Evolutionary conservation across 2,329 filamentous ascomycete species (phyloP).

Genomic region (Stachybotrys chlorohalonatus): DNA sequence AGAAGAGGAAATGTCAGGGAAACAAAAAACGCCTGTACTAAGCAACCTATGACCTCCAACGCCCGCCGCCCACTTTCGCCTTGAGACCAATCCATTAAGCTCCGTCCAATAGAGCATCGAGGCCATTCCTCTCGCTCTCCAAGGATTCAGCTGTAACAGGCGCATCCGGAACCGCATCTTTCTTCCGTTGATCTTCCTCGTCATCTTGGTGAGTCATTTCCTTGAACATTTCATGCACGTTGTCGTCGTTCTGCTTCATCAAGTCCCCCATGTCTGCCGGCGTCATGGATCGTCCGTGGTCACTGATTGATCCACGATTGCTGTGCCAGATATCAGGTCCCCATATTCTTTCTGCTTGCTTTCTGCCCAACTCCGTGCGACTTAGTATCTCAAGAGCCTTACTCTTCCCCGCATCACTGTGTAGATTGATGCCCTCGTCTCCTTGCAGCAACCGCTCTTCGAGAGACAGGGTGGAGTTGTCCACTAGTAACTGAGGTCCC

Average conservation of each 20-base stretch:
- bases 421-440: conserved; percentile 34
- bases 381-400: conserved; percentile 44
- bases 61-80: conserved; percentile 1
- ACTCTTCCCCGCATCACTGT: conserved; percentile 35
- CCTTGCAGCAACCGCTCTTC: conserved; percentile 43
- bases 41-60: background rate
- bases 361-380: conserved; percentile 40
- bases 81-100: conserved; percentile 17
- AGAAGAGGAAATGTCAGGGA: background rate
- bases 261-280: conserved; percentile 18
- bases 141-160: conserved; percentile 31
- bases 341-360: conserved; percentile 41
- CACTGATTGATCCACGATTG: conserved; percentile 17
- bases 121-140: conserved; percentile 36
- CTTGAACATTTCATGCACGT: conserved; percentile 46
- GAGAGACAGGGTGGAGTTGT: conserved; percentile 31
- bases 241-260: conserved; percentile 31
- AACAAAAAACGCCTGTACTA: background rate
- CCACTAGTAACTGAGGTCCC: conserved; percentile 32
- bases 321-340: conserved; percentile 38
- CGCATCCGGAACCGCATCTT: conserved; percentile 17
- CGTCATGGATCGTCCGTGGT: conserved; percentile 14
- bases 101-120: conserved; percentile 35
- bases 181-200: conserved; percentile 32
- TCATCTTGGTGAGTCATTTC: conserved; percentile 46